Evolutionary conservation across 208 protist species (phyloP).

Genomic region (Trypanosoma melophagium): DNA sequence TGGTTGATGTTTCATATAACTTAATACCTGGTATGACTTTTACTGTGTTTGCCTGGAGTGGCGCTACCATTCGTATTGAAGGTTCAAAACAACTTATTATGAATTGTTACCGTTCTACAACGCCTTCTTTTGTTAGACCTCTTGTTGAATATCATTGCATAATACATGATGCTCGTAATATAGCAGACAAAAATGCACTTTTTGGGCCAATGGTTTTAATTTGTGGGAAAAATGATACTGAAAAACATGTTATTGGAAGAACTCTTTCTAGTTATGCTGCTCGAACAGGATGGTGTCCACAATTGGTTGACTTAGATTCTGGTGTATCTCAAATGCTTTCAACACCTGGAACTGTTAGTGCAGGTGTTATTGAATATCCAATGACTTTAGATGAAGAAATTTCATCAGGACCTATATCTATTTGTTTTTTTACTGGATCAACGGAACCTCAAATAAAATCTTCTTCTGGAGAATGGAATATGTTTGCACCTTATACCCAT

Average conservation of each 20-base stretch:
- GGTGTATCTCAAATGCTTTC: conserved; percentile 50
- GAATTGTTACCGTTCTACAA: conserved; percentile 49
- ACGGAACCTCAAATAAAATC: conserved; percentile 52
- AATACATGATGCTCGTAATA: conserved; percentile 49
- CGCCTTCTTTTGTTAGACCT: conserved; percentile 49
- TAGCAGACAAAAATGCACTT: conserved; percentile 37
- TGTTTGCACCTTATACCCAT: conserved; percentile 64
- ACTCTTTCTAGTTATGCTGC: conserved; percentile 78
- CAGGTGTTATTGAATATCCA: conserved; percentile 71
- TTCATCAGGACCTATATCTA: conserved; percentile 44
- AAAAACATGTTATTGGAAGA: conserved; percentile 50
- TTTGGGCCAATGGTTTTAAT: conserved; percentile 68
- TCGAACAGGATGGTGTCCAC: conserved; percentile 70
- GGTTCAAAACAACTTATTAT: conserved; percentile 60
- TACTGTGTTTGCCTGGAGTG: conserved; percentile 66
- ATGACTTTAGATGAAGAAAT: conserved; percentile 65
- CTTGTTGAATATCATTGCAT: conserved; percentile 86
- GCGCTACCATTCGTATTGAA: conserved; percentile 53
- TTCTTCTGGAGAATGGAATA: conserved; percentile 36
- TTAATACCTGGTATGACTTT: conserved; percentile 54
- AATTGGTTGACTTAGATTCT: conserved; percentile 75
- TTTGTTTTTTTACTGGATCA: conserved; percentile 77
- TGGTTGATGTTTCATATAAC: conserved; percentile 67
- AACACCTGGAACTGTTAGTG: conserved; percentile 64
- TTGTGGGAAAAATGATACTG: conserved; percentile 53